Evolutionary conservation across 2,329 filamentous ascomycete genomes (phyloP).

Genomic region (Fusarium palustre): DNA sequence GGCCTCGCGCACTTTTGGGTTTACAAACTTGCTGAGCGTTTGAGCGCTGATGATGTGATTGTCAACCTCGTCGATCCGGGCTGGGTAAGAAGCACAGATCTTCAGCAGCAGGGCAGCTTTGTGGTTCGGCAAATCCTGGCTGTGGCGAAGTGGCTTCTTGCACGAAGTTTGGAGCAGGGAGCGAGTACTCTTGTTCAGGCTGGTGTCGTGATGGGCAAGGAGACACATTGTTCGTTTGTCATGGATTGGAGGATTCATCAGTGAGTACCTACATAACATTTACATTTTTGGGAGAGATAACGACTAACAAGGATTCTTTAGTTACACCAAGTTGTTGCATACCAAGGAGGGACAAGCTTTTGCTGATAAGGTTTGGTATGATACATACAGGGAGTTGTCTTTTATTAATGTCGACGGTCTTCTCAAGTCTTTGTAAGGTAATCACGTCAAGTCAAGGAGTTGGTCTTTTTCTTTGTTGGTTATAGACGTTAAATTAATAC

Average conservation of each 20-base stretch:
- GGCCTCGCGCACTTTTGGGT: constrained; percentile 52
- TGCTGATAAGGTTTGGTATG: constrained; percentile 55
- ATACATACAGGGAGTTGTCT: constrained; percentile 53
- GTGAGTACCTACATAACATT: constrained; percentile 21
- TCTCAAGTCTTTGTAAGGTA: constrained; percentile 22
- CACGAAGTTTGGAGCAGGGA: constrained; percentile 28
- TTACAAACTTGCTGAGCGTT: constrained; percentile 52
- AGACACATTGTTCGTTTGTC: constrained; percentile 42
- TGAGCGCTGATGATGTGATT: constrained; percentile 55
- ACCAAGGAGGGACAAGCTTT: constrained; percentile 50
- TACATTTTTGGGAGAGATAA: fast-evolving
- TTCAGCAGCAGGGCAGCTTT: constrained; percentile 51
- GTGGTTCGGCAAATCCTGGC: constrained; percentile 23
- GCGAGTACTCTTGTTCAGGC: constrained; percentile 41
- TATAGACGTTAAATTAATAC: background rate
- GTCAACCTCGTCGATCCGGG: constrained; percentile 63
- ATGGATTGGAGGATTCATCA: constrained; percentile 44
- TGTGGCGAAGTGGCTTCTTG: constrained; percentile 22
- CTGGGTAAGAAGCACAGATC: constrained; percentile 55
- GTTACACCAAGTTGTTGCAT: constrained; percentile 51
- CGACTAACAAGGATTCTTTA: constrained; percentile 34
- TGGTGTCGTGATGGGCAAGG: constrained; percentile 37
- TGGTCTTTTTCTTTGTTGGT: too few relatives aligned
- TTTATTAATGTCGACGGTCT: constrained; percentile 48
- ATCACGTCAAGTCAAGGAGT: too few relatives aligned